Conservation (phyloP, 179 eudicot genomes). For the Amaranthus tricolor region DNA sequence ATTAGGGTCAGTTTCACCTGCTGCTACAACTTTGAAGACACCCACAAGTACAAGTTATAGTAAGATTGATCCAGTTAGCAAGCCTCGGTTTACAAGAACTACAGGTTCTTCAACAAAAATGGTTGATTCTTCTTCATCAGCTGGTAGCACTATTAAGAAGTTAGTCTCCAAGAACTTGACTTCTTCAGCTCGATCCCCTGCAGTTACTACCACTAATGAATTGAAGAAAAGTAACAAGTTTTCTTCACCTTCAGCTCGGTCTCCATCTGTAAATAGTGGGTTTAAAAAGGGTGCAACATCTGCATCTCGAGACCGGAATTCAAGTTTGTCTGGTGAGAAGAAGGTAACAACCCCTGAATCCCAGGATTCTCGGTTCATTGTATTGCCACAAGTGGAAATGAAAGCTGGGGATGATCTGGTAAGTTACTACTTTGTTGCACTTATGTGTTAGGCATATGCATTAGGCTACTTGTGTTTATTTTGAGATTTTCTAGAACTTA, state of each 20-base stretch:
- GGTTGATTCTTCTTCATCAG: slow-evolving; percentile 49
- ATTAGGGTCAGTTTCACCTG: slow-evolving; percentile 50
- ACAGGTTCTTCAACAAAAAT: slow-evolving; percentile 48
- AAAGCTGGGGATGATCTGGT: slow-evolving; percentile 97
- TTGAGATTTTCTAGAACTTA: no score
- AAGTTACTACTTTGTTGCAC: slow-evolving; percentile 22
- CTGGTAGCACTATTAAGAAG: slow-evolving; percentile 45
- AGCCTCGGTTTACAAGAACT: slow-evolving; percentile 32
- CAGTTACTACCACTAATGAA: slow-evolving; percentile 26
- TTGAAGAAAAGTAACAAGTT: slow-evolving; percentile 25
- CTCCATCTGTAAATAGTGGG: slow-evolving; percentile 32
- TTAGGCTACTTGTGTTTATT: no score
- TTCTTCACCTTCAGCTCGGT: slow-evolving; percentile 25
- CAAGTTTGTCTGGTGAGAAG: slow-evolving; percentile 48
- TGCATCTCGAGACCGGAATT: slow-evolving; percentile 48
- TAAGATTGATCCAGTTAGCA: slow-evolving; percentile 45
- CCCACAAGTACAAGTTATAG: slow-evolving; percentile 37
- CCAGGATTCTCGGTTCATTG: slow-evolving; percentile 70
- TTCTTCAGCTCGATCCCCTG: slow-evolving; percentile 47
- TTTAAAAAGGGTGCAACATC: slow-evolving; percentile 41
- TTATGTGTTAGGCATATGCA: no score
- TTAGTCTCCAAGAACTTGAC: slow-evolving; percentile 43
- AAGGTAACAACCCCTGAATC: slow-evolving; percentile 53
- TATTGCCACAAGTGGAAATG: slow-evolving; percentile 80
- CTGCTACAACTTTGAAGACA: slow-evolving; percentile 44